phyloP scores from a whole-genome alignment of 345 rosid species.

The Capsella bursapastoris region DNA sequence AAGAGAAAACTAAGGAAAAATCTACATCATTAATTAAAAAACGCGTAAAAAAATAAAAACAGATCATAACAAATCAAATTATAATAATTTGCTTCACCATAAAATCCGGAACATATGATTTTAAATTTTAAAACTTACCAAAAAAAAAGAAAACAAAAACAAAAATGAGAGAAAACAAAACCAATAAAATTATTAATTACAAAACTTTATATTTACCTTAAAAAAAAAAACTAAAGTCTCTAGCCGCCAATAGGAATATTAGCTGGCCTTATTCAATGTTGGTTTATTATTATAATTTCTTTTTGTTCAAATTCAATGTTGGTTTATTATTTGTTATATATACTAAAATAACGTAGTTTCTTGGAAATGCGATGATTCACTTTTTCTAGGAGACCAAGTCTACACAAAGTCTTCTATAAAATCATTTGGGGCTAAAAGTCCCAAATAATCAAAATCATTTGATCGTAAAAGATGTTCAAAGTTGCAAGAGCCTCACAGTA shows the following conservation, averaged over 20 bases:
- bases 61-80: background rate
- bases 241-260: background rate
- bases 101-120: background rate
- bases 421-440: background rate
- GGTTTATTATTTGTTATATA: background rate
- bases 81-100: background rate
- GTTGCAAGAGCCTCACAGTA: slow-evolving; percentile 67
- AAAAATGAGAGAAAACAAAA: background rate
- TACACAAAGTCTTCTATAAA: background rate
- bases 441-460: background rate
- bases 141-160: too few species aligned
- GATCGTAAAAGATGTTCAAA: slow-evolving; percentile 46
- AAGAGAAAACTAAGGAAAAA: too few species aligned
- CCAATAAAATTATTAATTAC: background rate
- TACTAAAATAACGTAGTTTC: background rate
- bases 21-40: background rate
- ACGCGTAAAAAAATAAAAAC: background rate
- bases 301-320: background rate
- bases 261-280: too few species aligned
- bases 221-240: background rate
- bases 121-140: background rate
- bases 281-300: too few species aligned
- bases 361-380: slow-evolving; percentile 9
- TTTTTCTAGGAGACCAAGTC: background rate
- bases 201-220: background rate